phyloP scores from a whole-genome alignment of 768 basidiomycete genomes.

The Russula emetica region DNA sequence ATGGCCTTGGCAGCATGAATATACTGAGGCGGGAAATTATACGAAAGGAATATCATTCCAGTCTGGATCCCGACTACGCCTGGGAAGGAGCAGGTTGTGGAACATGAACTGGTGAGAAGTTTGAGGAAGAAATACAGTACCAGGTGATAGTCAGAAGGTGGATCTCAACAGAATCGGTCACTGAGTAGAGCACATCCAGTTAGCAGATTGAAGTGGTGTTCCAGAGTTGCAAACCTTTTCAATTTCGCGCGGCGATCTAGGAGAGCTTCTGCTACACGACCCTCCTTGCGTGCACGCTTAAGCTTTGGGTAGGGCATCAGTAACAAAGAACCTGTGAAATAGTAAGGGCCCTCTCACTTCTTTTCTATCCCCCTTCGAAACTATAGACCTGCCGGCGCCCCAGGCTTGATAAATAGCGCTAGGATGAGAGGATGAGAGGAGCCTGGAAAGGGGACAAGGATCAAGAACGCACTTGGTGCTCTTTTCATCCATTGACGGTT shows the following conservation, averaged over 20 bases:
- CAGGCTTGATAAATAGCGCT: conserved; percentile 78
- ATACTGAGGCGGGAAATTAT: neutral
- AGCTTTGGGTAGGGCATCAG: conserved; percentile 43
- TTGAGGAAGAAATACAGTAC: neutral
- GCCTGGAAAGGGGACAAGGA: neutral
- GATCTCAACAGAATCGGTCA: conserved; percentile 45
- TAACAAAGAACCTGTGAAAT: conserved; percentile 3
- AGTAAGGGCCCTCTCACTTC: conserved; percentile 45
- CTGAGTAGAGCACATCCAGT: conserved; percentile 31
- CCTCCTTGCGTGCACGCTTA: conserved; percentile 73
- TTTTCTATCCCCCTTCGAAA: conserved; percentile 66
- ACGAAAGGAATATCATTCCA: neutral
- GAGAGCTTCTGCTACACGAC: conserved; percentile 73
- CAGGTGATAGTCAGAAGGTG: neutral
- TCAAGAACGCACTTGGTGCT: conserved; percentile 58
- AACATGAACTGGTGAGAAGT: neutral
- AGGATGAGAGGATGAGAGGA: conserved; percentile 17
- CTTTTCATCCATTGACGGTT: conserved; percentile 58
- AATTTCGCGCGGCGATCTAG: conserved; percentile 77
- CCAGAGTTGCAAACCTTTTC: conserved; percentile 54
- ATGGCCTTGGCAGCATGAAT: neutral
- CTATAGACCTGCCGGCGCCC: conserved; percentile 73
- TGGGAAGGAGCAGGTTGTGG: neutral
- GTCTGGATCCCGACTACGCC: neutral
- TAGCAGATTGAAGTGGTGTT: conserved; percentile 13